Evolutionary conservation across 345 rosid genomes (phyloP), one percentile per base, ranked within the genome.

Genomic region (Ailanthus altissimus): DNA sequence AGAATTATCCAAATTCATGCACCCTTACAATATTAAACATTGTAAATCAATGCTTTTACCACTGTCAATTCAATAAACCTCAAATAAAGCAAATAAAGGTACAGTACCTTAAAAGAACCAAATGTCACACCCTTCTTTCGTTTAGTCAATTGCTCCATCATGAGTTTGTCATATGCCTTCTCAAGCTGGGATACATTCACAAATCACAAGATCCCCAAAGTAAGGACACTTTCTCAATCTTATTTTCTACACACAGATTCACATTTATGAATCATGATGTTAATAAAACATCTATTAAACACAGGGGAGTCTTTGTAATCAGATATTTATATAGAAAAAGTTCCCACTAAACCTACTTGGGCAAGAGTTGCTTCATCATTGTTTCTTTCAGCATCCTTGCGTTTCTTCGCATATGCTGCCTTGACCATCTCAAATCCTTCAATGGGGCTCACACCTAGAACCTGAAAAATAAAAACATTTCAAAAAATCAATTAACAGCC

Each of bases 81-180:
- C 14, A 75, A 57, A 57, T 42, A 15, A 72, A 26, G 63, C 18
- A 71, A 67, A 14, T n/a, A 25, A 59, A 70, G 28, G 16, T 6
- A 74, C 43, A 9, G 74, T 74, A 91, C 98, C 96, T 97, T 84
- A 74, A 93, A 86, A 4, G 98, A 93, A 79, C 98, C 97, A 68
- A 82, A 93, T 26, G 93, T 81, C 79, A 96, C 84, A 47, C 99
- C 99, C 81, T 90, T 87, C 85, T 93, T 93, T 78, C 98, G 88
- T 72, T 89, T 85, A 78, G 77, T 81, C 72, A 97, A 84, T 78
- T 97, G 98, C 36, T 88, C 82, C 93, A 92, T 92, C 92, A 97
- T 97, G 81, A 97, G 87, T 83, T 92, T 92, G 89, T 97, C 99
- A 79, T 97, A 97, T 38, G 99, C 98, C 85, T 91, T 92, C 88